These are phyloP conservation scores for Alternaria sp. DNA, from an alignment of 2,329 filamentous ascomycete genomes.

Conservation along the genomic window DNA sequence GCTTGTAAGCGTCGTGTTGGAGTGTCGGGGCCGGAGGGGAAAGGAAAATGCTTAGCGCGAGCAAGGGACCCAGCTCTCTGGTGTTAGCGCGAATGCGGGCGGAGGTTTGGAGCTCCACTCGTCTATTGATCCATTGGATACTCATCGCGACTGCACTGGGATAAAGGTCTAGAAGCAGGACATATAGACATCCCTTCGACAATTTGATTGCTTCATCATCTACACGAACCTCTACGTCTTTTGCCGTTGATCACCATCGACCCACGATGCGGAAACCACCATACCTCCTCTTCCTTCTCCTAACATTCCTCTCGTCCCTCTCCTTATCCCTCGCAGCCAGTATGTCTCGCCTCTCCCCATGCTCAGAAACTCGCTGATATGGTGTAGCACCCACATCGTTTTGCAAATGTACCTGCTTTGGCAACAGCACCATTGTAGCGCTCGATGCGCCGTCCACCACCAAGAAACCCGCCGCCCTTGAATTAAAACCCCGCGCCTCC, in stretches of 20 bases:
- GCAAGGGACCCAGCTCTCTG: constrained; percentile 24
- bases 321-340: constrained; percentile 55
- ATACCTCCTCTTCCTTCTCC: constrained; percentile 34
- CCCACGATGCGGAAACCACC: constrained; percentile 35
- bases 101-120: constrained; percentile 23
- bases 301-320: constrained; percentile 47
- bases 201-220: background rate
- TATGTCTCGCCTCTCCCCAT: constrained; percentile 36
- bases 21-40: constrained; percentile 27
- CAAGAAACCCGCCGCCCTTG: constrained; percentile 34
- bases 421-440: constrained; percentile 73
- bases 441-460: constrained; percentile 59
- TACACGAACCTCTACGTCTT: background rate
- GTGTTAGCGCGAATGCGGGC: constrained; percentile 26
- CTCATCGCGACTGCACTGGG: background rate
- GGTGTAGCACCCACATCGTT: constrained; percentile 66
- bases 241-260: background rate
- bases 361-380: background rate
- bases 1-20: constrained; percentile 25
- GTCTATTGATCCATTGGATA: constrained; percentile 9
- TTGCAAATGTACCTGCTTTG: constrained; percentile 76
- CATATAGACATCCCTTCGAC: background rate
- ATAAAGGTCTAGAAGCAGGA: background rate
- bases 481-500: constrained; percentile 37
- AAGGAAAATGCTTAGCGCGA: constrained; percentile 49